Base-by-base conservation (phyloP, 208 protist genomes). In the Dictyostelium gargantuum region DNA sequence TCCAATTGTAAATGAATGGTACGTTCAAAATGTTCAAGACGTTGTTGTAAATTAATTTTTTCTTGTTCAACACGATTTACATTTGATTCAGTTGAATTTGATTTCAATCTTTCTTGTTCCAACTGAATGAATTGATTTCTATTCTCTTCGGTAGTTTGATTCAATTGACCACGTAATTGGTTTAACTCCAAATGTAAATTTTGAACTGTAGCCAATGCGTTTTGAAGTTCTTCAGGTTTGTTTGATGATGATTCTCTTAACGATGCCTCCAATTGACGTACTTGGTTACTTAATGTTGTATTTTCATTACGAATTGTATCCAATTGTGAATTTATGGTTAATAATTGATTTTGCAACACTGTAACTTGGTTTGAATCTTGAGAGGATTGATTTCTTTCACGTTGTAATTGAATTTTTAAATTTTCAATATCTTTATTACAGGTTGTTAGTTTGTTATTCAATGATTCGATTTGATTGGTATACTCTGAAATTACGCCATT, bases 81-180 rank as follows among this genome's bases (percentile, higher is more conserved):
- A 35, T 54, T 63, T 4, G 68, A 52, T 29, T 75, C 63, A 3
- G 2, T 48, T 2, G 68, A 40, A 50, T 61, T 89, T 13, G 68
- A 77, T 52, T 89, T 89, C 3, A 89, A 40, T 42, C 82, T 26
- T 38, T 89, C 82, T 32, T 89, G 68, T 35, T 89, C 82, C 32
- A 89, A 46, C 48, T 76, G 52, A 56, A 89, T 61, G 15, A 79
- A 89, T 21, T 40, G 74, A 21, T 17, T 79, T 68, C 82, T 76
- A 52, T 42, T 40, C 11, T 89, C 82, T 23, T 61, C 70, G 10
- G 76, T 73, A 1, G 40, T 23, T 1, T 32, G 21, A 29, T n/a
- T 15, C 0, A 68, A 32, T 29, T 21, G 19, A 1, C 35, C 17
- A 26, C 50, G 76, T 2, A 56, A 1, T 32, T 61, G 63, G 26